A percentile compares a stretch with the other conserved stretches of the same genome.
phyloP scores from a whole-genome alignment of 1,284 basidiomycete genomes.

The Lignosus rhinocerotis region DNA sequence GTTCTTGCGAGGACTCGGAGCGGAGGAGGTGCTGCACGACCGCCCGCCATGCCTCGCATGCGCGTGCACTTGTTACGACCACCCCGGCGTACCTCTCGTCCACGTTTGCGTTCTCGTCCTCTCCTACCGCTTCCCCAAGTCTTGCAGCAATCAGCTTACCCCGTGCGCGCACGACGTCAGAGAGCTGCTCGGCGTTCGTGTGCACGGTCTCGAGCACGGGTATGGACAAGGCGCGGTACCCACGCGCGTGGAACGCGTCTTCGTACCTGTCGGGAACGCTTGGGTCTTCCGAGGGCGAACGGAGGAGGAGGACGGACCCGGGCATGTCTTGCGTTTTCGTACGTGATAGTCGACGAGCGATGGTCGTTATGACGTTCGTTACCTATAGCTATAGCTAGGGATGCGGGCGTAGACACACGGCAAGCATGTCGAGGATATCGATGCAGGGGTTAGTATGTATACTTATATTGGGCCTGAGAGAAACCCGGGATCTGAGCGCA shows the following conservation, averaged over 20 bases:
- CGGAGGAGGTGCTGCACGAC: slow-evolving; percentile 4
- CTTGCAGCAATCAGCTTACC: slow-evolving; percentile 32
- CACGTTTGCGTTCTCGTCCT: neutral
- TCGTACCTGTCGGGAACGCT: slow-evolving; percentile 31
- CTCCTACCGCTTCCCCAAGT: neutral
- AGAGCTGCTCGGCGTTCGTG: slow-evolving; percentile 50
- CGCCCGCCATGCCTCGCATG: slow-evolving; percentile 64
- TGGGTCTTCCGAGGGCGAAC: slow-evolving; percentile 44
- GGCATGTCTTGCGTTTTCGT: neutral
- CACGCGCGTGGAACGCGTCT: slow-evolving; percentile 21
- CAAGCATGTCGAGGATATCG: too few relatives aligned
- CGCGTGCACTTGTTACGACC: slow-evolving; percentile 71
- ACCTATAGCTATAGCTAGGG: too few relatives aligned
- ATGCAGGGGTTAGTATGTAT: too few relatives aligned
- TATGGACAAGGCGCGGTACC: slow-evolving; percentile 54
- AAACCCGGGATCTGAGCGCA: too few relatives aligned
- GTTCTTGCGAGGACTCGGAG: too few relatives aligned
- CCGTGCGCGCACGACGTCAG: slow-evolving; percentile 36
- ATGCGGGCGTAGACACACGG: too few relatives aligned
- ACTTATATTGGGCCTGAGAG: too few relatives aligned
- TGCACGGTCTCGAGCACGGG: slow-evolving; percentile 66
- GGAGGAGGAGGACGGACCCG: slow-evolving; percentile 51
- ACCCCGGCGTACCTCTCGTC: slow-evolving; percentile 48
- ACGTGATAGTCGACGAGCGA: neutral
- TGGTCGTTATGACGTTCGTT: neutral